Percentiles rank a stretch among this genome's conserved stretches.
Evolutionary conservation across 2,329 filamentous ascomycete species (phyloP).

Genomic region (Diaporthe destruens): DNA sequence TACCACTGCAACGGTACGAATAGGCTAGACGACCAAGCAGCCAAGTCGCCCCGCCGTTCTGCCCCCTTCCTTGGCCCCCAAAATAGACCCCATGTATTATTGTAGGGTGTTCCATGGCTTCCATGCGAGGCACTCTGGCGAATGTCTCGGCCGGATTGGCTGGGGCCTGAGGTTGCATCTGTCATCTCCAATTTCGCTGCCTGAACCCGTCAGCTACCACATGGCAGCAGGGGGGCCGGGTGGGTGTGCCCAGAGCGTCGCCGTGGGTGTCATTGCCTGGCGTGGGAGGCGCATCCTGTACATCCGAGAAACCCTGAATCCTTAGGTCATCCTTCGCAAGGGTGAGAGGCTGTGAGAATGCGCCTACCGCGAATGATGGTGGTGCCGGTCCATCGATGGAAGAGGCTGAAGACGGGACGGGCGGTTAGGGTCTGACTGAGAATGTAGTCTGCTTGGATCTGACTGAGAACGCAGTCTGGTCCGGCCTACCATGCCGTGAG

Average conservation of each 20-base stretch:
- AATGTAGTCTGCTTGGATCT: slow-evolving; percentile 1
- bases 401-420: slow-evolving; percentile 40
- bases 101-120: slow-evolving; percentile 18
- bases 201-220: slow-evolving; percentile 35
- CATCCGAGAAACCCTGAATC: slow-evolving; percentile 34
- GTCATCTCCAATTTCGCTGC: slow-evolving; percentile 28
- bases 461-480: slow-evolving; percentile 7
- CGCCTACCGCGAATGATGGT: slow-evolving; percentile 28
- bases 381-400: slow-evolving; percentile 26
- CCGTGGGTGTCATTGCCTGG: slow-evolving; percentile 20
- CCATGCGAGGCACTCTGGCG: slow-evolving; percentile 22
- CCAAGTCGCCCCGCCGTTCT: slow-evolving; percentile 35
- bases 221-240: slow-evolving; percentile 33
- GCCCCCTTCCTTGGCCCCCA: slow-evolving; percentile 34
- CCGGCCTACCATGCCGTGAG: background rate
- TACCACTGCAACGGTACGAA: slow-evolving; percentile 25
- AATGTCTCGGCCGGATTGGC: slow-evolving; percentile 33
- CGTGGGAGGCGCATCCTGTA: slow-evolving; percentile 38
- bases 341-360: slow-evolving; percentile 39
- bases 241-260: slow-evolving; percentile 18
- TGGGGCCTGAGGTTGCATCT: slow-evolving; percentile 25
- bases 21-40: background rate
- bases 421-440: slow-evolving; percentile 35
- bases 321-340: slow-evolving; percentile 41
- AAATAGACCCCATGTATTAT: slow-evolving; percentile 28